Percentiles rank a stretch among this genome's conserved stretches.
phyloP scores from a whole-genome alignment of 257 asterid genomes.

The Fraxinus excelsior region DNA sequence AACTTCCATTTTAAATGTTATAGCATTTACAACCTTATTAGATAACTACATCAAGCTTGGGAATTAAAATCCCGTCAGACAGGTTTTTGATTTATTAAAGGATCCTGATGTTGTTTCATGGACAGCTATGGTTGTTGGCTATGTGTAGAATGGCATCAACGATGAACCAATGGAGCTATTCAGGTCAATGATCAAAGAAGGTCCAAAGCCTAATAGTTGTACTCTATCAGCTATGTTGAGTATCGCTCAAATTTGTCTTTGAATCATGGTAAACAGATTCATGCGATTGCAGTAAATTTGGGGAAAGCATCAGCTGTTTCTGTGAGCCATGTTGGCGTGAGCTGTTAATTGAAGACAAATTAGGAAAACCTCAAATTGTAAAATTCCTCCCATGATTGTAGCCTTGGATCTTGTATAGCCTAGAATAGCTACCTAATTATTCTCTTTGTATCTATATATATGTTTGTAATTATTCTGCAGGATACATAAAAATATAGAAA shows the following conservation, averaged over 20 bases:
- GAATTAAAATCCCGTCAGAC: slow-evolving; percentile 68
- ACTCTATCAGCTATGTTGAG: slow-evolving; percentile 80
- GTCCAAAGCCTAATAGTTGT: slow-evolving; percentile 66
- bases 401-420: too few relatives aligned
- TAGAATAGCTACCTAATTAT: too few relatives aligned
- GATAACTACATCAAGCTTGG: slow-evolving; percentile 83
- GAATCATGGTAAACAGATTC: slow-evolving; percentile 77
- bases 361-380: too few relatives aligned
- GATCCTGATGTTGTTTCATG: slow-evolving; percentile 83
- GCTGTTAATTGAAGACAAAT: too few relatives aligned
- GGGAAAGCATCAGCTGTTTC: slow-evolving; percentile 56
- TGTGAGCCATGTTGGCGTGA: slow-evolving; percentile 37
- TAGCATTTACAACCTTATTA: slow-evolving; percentile 77
- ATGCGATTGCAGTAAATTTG: slow-evolving; percentile 63
- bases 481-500: too few relatives aligned
- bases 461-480: too few relatives aligned
- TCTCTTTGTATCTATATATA: too few relatives aligned
- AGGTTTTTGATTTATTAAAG: slow-evolving; percentile 61
- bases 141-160: slow-evolving; percentile 56
- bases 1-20: slow-evolving; percentile 42
- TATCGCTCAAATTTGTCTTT: slow-evolving; percentile 63
- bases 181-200: slow-evolving; percentile 55
- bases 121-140: slow-evolving; percentile 93
- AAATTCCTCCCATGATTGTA: too few relatives aligned
- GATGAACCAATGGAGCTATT: slow-evolving; percentile 68